Conservation (phyloP, 2,329 filamentous ascomycete genomes). For the Tolypocladium pustulatum region DNA sequence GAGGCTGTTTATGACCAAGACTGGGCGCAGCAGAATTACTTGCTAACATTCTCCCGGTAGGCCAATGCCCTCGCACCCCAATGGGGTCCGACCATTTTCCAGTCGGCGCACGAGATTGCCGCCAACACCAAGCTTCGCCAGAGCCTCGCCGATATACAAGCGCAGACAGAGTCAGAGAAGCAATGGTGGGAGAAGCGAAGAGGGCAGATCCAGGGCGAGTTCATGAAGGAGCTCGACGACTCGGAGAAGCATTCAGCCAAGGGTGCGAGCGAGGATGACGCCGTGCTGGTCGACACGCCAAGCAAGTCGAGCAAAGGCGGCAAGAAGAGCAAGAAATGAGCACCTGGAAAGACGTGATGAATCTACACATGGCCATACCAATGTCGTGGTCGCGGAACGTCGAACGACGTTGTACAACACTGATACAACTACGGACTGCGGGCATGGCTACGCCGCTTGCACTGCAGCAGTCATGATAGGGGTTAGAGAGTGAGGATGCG, state of each 20-base stretch:
- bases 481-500: neutral
- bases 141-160: slow-evolving; percentile 64
- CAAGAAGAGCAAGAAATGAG: slow-evolving; percentile 48
- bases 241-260: slow-evolving; percentile 36
- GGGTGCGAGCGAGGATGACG: slow-evolving; percentile 29
- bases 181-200: slow-evolving; percentile 88
- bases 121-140: slow-evolving; percentile 71
- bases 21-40: neutral
- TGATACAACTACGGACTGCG: neutral
- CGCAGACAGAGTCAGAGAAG: slow-evolving; percentile 62
- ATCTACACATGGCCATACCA: neutral
- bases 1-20: too few species aligned
- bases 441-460: neutral
- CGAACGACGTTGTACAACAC: neutral
- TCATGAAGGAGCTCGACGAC: slow-evolving; percentile 76
- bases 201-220: slow-evolving; percentile 60
- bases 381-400: neutral
- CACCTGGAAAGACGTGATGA: neutral
- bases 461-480: neutral
- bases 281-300: slow-evolving; percentile 63
- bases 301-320: slow-evolving; percentile 18
- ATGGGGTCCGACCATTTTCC: slow-evolving; percentile 95
- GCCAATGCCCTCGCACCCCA: slow-evolving; percentile 80
- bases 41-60: slow-evolving; percentile 30
- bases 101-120: slow-evolving; percentile 91